Percentiles rank a stretch among this genome's conserved stretches.
Conservation (phyloP, 352 stramenopile genomes). For the Bremia lactucae region DNA sequence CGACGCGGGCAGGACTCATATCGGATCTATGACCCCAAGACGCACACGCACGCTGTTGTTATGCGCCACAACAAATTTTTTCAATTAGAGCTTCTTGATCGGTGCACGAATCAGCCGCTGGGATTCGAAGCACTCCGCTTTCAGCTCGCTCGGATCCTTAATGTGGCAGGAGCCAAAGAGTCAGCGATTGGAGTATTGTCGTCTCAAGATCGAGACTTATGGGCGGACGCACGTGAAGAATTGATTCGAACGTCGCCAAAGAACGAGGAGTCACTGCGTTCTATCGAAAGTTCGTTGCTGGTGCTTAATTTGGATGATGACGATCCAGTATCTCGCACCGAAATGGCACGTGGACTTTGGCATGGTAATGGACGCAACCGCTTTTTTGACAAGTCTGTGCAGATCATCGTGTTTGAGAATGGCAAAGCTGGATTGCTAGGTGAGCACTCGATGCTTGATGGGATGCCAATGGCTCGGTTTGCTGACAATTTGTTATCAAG, state of each 20-base stretch:
- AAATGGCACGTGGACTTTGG: constrained; percentile 59
- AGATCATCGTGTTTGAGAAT: constrained; percentile 93
- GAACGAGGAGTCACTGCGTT: constrained; percentile 45
- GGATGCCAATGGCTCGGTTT: constrained; percentile 71
- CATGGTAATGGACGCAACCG: constrained; percentile 88
- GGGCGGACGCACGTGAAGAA: constrained; percentile 68
- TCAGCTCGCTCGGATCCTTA: constrained; percentile 44
- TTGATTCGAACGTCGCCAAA: constrained; percentile 35
- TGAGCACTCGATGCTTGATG: constrained; percentile 90
- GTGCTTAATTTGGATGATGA: constrained; percentile 61
- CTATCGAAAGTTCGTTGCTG: constrained; percentile 60
- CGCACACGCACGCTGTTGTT: constrained; percentile 84
- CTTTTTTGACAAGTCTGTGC: constrained; percentile 96
- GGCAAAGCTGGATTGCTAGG: constrained; percentile 89
- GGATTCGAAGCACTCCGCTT: constrained; percentile 48
- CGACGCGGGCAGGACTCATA: constrained; percentile 57
- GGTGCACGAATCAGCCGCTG: constrained; percentile 21
- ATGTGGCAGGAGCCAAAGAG: constrained; percentile 32
- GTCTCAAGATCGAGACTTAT: constrained; percentile 56
- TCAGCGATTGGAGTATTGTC: constrained; percentile 62
- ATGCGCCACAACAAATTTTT: constrained; percentile 79
- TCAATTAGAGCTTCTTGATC: constrained; percentile 42
- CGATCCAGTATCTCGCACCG: constrained; percentile 44
- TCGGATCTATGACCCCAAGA: constrained; percentile 84
- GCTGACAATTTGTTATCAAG: constrained; percentile 50